Conservation (phyloP, 176 grass and related monocot genomes). For the Oryza nivara region DNA sequence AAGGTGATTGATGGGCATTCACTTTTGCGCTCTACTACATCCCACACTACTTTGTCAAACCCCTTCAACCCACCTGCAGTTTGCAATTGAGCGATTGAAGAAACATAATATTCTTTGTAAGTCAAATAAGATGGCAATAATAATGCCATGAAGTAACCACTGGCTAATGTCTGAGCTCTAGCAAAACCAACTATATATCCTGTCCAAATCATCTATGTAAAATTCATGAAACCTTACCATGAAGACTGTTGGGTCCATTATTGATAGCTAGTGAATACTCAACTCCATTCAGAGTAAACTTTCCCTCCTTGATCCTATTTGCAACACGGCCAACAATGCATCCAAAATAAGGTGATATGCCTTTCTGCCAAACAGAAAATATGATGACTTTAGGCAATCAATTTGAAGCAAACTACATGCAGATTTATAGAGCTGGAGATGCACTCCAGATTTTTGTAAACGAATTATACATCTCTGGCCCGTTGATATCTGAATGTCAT, state of each 20-base stretch:
- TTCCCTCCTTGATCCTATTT: slow-evolving; percentile 81
- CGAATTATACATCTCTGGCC: neutral
- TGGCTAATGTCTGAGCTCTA: neutral
- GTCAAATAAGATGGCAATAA: slow-evolving; percentile 11
- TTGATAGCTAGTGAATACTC: slow-evolving; percentile 77
- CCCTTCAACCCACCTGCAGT: slow-evolving; percentile 75
- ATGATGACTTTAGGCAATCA: neutral
- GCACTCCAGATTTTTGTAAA: neutral
- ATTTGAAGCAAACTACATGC: slow-evolving; percentile 25
- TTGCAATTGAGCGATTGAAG: neutral
- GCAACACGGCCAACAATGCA: slow-evolving; percentile 93
- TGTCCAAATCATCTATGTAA: neutral
- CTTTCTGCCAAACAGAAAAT: slow-evolving; percentile 51
- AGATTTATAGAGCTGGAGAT: slow-evolving; percentile 11
- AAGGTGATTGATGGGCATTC: slow-evolving; percentile 77
- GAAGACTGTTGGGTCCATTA: slow-evolving; percentile 78
- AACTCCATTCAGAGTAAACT: slow-evolving; percentile 62
- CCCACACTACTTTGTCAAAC: slow-evolving; percentile 88
- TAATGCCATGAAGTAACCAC: neutral
- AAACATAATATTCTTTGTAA: neutral
- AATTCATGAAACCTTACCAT: slow-evolving; percentile 56
- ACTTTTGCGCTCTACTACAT: slow-evolving; percentile 61
- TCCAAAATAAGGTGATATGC: slow-evolving; percentile 80
- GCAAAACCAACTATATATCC: neutral
- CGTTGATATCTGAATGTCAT: neutral